A percentile compares a stretch with the other conserved stretches of the same genome.
These are phyloP conservation scores for Citrus australasica DNA, from an alignment of 345 rosid species.

Conservation along the genomic window DNA sequence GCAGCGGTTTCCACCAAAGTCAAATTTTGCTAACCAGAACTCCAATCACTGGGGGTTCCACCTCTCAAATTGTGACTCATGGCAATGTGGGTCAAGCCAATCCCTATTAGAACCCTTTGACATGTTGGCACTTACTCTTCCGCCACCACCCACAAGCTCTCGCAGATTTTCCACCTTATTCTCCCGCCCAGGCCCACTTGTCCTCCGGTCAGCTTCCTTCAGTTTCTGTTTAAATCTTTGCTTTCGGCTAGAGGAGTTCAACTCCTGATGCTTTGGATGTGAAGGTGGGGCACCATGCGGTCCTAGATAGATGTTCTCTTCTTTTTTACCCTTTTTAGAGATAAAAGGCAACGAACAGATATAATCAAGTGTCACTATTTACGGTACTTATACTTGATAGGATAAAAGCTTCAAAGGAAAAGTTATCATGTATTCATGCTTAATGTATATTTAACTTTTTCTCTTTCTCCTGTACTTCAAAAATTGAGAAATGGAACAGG, in stretches of 20 bases:
- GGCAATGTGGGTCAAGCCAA: conserved; percentile 95
- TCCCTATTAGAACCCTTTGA: conserved; percentile 58
- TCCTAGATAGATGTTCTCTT: conserved; percentile 84
- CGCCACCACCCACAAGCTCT: conserved; percentile 61
- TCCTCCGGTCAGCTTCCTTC: conserved; percentile 76
- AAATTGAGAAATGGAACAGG: neutral
- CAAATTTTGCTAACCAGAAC: neutral
- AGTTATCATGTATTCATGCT: neutral
- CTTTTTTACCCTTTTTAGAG: conserved; percentile 40
- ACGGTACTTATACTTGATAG: neutral
- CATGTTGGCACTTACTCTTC: conserved; percentile 37
- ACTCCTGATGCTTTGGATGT: conserved; percentile 58
- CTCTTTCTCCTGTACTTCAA: neutral
- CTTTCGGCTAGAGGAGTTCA: conserved; percentile 57
- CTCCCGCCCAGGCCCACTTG: conserved; percentile 66
- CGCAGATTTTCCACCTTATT: conserved; percentile 75
- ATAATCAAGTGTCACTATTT: neutral
- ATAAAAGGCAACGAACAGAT: neutral
- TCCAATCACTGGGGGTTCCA: conserved; percentile 37
- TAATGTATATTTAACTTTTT: no score
- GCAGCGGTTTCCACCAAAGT: neutral
- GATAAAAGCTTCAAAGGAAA: neutral
- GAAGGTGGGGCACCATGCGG: conserved; percentile 94
- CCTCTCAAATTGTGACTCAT: conserved; percentile 82
- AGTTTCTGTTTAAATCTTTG: conserved; percentile 82